Base-by-base conservation (phyloP, 306 rosid genomes). In the Cucumis hystrix region DNA sequence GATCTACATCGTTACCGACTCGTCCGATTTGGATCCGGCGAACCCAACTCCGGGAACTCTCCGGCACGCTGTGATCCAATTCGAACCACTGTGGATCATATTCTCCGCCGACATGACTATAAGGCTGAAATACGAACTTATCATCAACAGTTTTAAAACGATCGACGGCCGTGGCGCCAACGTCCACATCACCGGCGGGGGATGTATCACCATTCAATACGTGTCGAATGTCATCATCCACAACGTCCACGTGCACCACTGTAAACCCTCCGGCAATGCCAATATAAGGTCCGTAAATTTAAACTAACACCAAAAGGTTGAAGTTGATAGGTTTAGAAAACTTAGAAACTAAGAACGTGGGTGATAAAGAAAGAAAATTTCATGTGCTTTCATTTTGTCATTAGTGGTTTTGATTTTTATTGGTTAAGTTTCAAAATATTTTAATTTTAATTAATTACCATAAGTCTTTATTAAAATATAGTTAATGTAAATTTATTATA, bases 51-150 rank as follows among this genome's bases (percentile, higher is more conserved):
- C 91, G 0, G 96, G 96, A 0, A 90, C 92, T 0, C 96, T 90
- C 86, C 92, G 96, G 5, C 88, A 87, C 86, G 96, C 92, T 28
- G 96, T 88, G 0, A 90, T 90, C 63, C 96, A 90, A 81, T 88
- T 82, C 11, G 91, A 80, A 2, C 92, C 96, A 3, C 84, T 90
- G 2, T 90, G 96, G 96, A 90, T 90, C 23, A 68, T 87, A 13
- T 90, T 90, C 86, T 35, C 88, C 6, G 71, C 79, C 12, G 82
- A 75, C 81, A 90, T 90, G 96, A 84, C 86, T 25, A 87, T 90
- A 37, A 84, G 25, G 25, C 90, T 88, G 0, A 80, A 77, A 6
- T 88, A 90, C 60, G 96, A 90, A 23, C 92, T 90, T 0, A 90
- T 90, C 78, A 81, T 90, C 85, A 90, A 90, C 84, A 85, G 84